Base-by-base conservation (phyloP, 164 flowering plant genomes). In the Protea cynaroides region DNA sequence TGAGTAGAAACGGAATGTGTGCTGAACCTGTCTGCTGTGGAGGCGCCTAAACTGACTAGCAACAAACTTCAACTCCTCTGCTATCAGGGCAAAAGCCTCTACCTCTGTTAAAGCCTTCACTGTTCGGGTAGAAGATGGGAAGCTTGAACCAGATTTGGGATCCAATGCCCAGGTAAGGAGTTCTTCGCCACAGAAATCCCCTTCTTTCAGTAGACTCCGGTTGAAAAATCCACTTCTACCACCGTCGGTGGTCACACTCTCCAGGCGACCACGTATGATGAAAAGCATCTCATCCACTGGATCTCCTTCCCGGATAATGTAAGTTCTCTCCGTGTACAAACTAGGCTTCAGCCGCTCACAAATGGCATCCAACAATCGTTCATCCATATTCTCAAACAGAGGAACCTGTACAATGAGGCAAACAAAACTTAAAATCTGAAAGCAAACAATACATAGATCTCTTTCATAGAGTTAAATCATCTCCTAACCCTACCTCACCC, bases 251-350 rank as follows among this genome's bases (percentile, higher is more conserved):
- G 99, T 95, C 60, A 87, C 91, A 76, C 97, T 92, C 79, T 88
- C 95, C 10, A 95, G 86, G 56, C 86, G 90, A 22, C 99, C 99
- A 24, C 97, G 97, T 47, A 95, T 92, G 50, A 95, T 85, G 64
- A 95, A 92, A 25, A 95, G 88, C 97, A 92, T 95, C 73, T 95
- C 97, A 73, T 89, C 91, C 55, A 95, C 99, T 19, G 99, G 97
- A 66, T 95, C 97, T n/a, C 97, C 97, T 79, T 95, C 99, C 62
- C 97, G 75, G 4, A 88, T 94, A 18, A 92, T 82, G 77, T 76
- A 92, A 4, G 92, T 92, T 2, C 57, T 65, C 59, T 90, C 91
- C 0, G 97, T 92, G 78, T 82, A 88, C 44, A 95, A 71, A 69
- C 87, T 81, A 29, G 99, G 99, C 65, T 92, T 88, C 63, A 95